Evolutionary conservation across 1,284 basidiomycete species (phyloP).

Genomic region (Limonomyces culmigenus): DNA sequence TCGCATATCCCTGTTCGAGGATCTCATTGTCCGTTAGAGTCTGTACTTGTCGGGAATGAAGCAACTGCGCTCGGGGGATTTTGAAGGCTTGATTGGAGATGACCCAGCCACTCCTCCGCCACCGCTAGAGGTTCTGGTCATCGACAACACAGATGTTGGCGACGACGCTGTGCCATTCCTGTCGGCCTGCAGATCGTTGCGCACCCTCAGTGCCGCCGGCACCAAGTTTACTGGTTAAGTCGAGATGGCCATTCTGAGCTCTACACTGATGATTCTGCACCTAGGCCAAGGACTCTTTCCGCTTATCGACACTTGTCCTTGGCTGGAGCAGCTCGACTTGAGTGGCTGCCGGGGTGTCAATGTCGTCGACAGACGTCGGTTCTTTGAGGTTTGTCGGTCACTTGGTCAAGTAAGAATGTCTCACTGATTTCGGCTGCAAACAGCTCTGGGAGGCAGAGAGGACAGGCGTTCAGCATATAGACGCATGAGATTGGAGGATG

Average conservation of each 20-base stretch:
- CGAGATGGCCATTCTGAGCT: no score
- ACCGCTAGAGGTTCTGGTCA: constrained; percentile 26
- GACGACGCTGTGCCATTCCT: constrained; percentile 37
- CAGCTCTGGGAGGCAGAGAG: no score
- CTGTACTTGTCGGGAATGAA: constrained; percentile 41
- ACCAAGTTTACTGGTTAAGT: constrained; percentile 40
- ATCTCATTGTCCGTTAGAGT: no score
- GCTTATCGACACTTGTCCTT: constrained; percentile 38
- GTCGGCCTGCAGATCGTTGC: constrained; percentile 28
- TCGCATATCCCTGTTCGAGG: no score
- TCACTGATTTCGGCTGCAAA: no score
- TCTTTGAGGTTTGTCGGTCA: constrained; percentile 66
- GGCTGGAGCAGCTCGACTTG: constrained; percentile 34
- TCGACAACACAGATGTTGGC: constrained; percentile 45
- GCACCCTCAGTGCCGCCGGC: constrained; percentile 31
- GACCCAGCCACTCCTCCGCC: constrained; percentile 17
- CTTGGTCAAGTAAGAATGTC: no score
- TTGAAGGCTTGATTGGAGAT: constrained; percentile 28
- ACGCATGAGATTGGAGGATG: no score
- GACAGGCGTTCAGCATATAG: no score
- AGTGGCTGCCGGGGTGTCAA: constrained; percentile 49
- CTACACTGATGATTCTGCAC: not conserved
- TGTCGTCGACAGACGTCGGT: constrained; percentile 39
- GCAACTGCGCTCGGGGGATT: constrained; percentile 30
- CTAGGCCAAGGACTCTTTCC: constrained; percentile 37